Percentiles rank a stretch among this genome's conserved stretches.
Conservation (phyloP, 2,329 filamentous ascomycete genomes). For the Sordariomycetes sp. region DNA sequence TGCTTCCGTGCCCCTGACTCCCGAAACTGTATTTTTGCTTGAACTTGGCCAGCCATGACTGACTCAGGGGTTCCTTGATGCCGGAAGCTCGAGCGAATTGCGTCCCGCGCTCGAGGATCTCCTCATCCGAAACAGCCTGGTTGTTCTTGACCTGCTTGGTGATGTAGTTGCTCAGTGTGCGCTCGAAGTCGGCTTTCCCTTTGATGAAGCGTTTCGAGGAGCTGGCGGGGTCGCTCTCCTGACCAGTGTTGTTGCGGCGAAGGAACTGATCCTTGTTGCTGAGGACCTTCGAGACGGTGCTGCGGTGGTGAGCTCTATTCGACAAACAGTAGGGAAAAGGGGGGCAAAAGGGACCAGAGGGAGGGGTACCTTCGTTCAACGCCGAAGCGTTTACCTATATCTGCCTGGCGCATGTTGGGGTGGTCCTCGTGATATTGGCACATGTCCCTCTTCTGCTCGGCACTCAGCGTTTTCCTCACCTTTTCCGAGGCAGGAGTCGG, state of each 20-base stretch:
- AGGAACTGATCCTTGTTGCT: slow-evolving; percentile 93
- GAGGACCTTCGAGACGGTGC: slow-evolving; percentile 97
- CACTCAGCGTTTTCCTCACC: slow-evolving; percentile 79
- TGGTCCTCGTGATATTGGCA: slow-evolving; percentile 89
- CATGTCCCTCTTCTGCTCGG: slow-evolving; percentile 85
- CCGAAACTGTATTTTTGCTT: slow-evolving; percentile 70
- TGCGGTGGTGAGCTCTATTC: slow-evolving; percentile 26
- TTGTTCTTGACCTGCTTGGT: slow-evolving; percentile 73
- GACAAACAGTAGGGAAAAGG: not conserved
- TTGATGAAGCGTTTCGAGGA: no score
- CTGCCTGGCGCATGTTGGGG: slow-evolving; percentile 85
- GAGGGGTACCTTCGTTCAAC: slow-evolving; percentile 82
- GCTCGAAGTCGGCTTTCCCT: slow-evolving; percentile 91
- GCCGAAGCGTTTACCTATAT: slow-evolving; percentile 91
- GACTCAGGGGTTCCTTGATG: slow-evolving; percentile 62
- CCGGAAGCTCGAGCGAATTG: slow-evolving; percentile 67
- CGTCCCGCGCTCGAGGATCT: slow-evolving; percentile 74
- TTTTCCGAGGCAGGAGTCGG: slow-evolving; percentile 37
- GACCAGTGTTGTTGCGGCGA: slow-evolving; percentile 61
- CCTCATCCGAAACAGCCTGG: slow-evolving; percentile 63
- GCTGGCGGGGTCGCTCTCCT: slow-evolving; percentile 44
- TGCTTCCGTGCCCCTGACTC: slow-evolving; percentile 14
- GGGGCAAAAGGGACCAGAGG: not conserved
- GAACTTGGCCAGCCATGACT: slow-evolving; percentile 87
- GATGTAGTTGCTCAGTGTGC: slow-evolving; percentile 80